Percentiles rank a stretch among this genome's conserved stretches.
These are phyloP conservation scores for Nosema muscidifuracis DNA, from an alignment of 371 early-diverging fungal species.

Conservation along the genomic window DNA sequence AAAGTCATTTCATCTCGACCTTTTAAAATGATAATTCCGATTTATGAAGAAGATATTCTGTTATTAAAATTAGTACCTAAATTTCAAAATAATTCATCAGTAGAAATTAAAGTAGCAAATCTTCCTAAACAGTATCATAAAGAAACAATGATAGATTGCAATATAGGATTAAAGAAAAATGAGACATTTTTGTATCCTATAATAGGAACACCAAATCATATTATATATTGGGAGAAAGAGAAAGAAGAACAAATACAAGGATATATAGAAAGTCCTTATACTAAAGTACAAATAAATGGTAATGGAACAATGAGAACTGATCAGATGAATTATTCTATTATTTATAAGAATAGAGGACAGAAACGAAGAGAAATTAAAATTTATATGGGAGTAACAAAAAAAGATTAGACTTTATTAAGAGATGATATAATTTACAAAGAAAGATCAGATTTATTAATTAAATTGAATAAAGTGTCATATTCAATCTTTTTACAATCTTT, in stretches of 20 bases:
- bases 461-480: neutral
- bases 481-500: neutral
- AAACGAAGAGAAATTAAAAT: slow-evolving; percentile 44
- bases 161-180: slow-evolving; percentile 27
- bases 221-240: slow-evolving; percentile 50
- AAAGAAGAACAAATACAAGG: slow-evolving; percentile 9
- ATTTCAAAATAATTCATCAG: slow-evolving; percentile 15
- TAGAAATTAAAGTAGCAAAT: slow-evolving; percentile 29
- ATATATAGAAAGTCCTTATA: slow-evolving; percentile 14
- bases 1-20: slow-evolving; percentile 31
- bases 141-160: slow-evolving; percentile 36
- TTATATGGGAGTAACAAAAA: slow-evolving; percentile 35
- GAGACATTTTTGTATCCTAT: slow-evolving; percentile 14
- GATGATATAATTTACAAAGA: neutral
- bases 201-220: slow-evolving; percentile 11
- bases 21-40: slow-evolving; percentile 30
- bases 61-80: slow-evolving; percentile 21
- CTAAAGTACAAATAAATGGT: slow-evolving; percentile 19
- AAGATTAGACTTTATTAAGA: neutral
- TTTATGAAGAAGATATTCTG: slow-evolving; percentile 20
- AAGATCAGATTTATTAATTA: neutral
- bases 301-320: slow-evolving; percentile 42
- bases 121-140: neutral
- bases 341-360: slow-evolving; percentile 38
- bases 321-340: slow-evolving; percentile 27